Evolutionary conservation across 768 basidiomycete species (phyloP), one percentile per base, ranked within the genome.

Genomic region (Dioszegia crocea): DNA sequence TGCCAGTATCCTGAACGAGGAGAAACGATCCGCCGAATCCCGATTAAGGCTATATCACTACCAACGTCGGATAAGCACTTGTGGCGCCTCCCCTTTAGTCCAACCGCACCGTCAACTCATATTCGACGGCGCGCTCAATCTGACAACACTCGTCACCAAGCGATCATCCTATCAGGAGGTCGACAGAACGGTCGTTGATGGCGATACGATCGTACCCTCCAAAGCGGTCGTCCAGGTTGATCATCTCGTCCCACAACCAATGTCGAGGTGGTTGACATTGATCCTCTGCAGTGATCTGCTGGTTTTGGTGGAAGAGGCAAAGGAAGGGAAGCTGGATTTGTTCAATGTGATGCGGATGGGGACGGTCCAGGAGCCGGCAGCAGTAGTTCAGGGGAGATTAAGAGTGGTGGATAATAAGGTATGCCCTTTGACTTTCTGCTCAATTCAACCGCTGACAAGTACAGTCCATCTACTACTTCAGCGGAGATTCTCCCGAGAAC

Each of bases 291-390:
- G 91, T 73, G 96, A 99, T 76, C 80, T 98, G 54, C 79, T 99
- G 68, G 91, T 98, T 16, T 80, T 98, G 47, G 91, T 89, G 10
- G 85, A 86, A 44, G 83, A 83, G 64, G 92, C 94, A 63, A 85
- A 84, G 23, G 79, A 80, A 45, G 85, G 84, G 3, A 78, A 73
- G 23, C 91, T 97, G 29, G 93, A 98, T 72, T 81, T 98, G n/a
- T 97, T 91, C 88, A 92, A 92, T 31, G 94, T 97, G 30, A 79
- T 98, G 60, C 83, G 94, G 41, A 91, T 99, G 91, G 91, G 93
- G 76, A 94, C 92, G 0, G 74, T 91, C 43, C 86, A 87, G 4
- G 89, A 92, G 68, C 91, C 89, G 4, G 91, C 89, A 17, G 90
- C 87, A 64, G 88, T 92, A 57, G 88, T 90, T 24, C 87, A 91